phyloP scores from a whole-genome alignment of 805 yeast genomes.

The Pichia sporocuriosa region DNA sequence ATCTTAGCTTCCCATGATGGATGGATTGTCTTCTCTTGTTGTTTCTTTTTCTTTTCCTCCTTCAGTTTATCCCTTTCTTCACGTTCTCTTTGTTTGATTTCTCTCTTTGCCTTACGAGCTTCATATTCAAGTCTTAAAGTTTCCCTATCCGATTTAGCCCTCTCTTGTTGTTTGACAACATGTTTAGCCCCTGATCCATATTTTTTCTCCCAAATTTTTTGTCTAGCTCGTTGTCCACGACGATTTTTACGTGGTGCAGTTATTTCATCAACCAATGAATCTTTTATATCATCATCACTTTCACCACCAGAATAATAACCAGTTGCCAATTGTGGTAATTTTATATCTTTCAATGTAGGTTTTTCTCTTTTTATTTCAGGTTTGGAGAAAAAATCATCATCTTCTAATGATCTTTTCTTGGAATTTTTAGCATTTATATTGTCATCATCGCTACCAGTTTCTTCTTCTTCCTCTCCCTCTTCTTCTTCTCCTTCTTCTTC shows the following conservation, averaged over 20 bases:
- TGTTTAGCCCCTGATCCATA: constrained; percentile 83
- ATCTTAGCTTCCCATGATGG: constrained; percentile 98
- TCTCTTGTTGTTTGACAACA: constrained; percentile 56
- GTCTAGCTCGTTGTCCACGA: constrained; percentile 96
- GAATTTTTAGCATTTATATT: constrained; percentile 13
- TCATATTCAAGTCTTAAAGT: constrained; percentile 60
- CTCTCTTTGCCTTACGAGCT: constrained; percentile 65
- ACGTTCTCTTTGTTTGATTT: constrained; percentile 35
- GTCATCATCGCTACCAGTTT: constrained; percentile 4
- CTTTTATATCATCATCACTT: constrained; percentile 51
- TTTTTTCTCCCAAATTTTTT: constrained; percentile 92
- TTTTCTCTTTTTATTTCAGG: constrained; percentile 18
- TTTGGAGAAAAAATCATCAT: constrained; percentile 39
- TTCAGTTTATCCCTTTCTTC: constrained; percentile 14
- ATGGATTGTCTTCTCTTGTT: constrained; percentile 41
- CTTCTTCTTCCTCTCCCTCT: constrained; percentile 17
- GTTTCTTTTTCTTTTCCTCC: constrained; percentile 13
- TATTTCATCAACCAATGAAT: constrained; percentile 43
- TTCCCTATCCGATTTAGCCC: constrained; percentile 49
- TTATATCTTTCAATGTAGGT: constrained; percentile 27
- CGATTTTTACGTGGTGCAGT: constrained; percentile 68
- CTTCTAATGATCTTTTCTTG: constrained; percentile 14
- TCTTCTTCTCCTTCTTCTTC: constrained; percentile 39
- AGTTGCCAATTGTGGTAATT: constrained; percentile 61
- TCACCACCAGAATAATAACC: constrained; percentile 83